phyloP scores from a whole-genome alignment of 192 early-diverging fungal genomes.

The Podila verticillata region DNA sequence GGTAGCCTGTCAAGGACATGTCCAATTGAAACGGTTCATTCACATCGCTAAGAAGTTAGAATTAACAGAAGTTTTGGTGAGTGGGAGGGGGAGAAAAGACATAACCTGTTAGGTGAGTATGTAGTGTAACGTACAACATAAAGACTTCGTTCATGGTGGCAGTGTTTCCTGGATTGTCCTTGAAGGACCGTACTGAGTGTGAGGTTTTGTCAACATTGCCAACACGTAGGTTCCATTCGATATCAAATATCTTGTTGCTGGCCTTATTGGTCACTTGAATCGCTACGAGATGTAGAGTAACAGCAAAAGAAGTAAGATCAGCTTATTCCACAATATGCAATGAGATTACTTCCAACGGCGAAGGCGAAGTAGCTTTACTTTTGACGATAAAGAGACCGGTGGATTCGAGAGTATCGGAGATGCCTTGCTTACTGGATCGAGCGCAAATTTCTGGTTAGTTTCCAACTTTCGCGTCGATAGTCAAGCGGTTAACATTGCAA shows the following conservation, averaged over 20 bases:
- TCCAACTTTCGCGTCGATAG: too few relatives aligned
- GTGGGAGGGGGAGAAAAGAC: neutral
- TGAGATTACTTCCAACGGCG: neutral
- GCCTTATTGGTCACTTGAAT: constrained; percentile 47
- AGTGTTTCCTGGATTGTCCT: constrained; percentile 41
- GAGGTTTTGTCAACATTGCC: constrained; percentile 24
- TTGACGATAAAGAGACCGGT: neutral
- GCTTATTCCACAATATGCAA: neutral
- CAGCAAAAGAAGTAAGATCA: neutral
- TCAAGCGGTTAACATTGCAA: too few relatives aligned
- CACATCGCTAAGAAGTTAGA: constrained; percentile 14
- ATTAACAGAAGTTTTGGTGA: neutral
- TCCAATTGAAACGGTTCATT: constrained; percentile 37
- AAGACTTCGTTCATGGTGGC: constrained; percentile 49
- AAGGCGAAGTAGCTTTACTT: neutral
- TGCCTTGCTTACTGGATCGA: neutral
- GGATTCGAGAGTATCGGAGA: neutral
- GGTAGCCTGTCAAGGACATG: constrained; percentile 23
- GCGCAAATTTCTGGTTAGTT: too few relatives aligned
- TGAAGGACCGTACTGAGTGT: constrained; percentile 32
- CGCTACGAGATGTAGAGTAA: constrained; percentile 1
- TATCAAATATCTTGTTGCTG: constrained; percentile 24
- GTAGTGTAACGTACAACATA: constrained; percentile 17
- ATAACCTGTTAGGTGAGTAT: neutral
- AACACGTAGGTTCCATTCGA: constrained; percentile 34